phyloP scores from a whole-genome alignment of 2,329 filamentous ascomycete species.

The Shiraia bambusicola region DNA sequence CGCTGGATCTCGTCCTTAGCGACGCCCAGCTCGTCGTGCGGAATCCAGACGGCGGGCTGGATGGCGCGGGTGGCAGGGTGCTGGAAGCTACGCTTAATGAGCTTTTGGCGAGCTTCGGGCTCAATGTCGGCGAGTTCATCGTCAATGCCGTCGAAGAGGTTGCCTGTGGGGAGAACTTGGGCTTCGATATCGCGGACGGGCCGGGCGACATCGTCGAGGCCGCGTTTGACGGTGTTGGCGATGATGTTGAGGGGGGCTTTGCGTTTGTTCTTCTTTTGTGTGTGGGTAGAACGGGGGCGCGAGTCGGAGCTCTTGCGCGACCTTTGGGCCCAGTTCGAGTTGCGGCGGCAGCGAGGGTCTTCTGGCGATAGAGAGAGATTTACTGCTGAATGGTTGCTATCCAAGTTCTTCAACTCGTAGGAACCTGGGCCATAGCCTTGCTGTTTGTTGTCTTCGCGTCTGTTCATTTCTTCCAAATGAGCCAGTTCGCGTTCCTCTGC shows the following conservation, averaged over 20 bases:
- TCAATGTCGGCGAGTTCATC: slow-evolving; percentile 95
- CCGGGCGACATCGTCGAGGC: slow-evolving; percentile 30
- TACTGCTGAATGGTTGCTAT: slow-evolving; percentile 10
- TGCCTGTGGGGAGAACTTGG: slow-evolving; percentile 67
- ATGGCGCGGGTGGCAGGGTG: slow-evolving; percentile 83
- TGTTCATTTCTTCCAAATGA: slow-evolving; percentile 29
- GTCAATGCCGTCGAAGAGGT: slow-evolving; percentile 81
- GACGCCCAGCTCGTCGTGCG: slow-evolving; percentile 83
- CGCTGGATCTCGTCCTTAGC: slow-evolving; percentile 86
- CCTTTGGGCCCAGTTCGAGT: slow-evolving; percentile 31
- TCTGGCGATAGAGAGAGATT: slow-evolving; percentile 18
- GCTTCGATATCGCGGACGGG: slow-evolving; percentile 40
- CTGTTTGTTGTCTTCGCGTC: slow-evolving; percentile 12
- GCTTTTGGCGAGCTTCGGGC: slow-evolving; percentile 80
- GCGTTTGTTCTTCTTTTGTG: slow-evolving; percentile 20
- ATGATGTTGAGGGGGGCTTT: slow-evolving; percentile 33
- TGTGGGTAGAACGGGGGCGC: slow-evolving; percentile 25
- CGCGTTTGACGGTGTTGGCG: slow-evolving; percentile 27
- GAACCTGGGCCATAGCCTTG: slow-evolving; percentile 16
- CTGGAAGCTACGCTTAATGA: slow-evolving; percentile 86
- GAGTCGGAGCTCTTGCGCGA: slow-evolving; percentile 32
- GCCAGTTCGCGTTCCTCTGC: slow-evolving; percentile 38
- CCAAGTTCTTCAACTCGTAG: slow-evolving; percentile 34
- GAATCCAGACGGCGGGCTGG: slow-evolving; percentile 90
- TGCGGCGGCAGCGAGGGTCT: slow-evolving; percentile 20